Evolutionary conservation across 1,284 basidiomycete species (phyloP).

Genomic region (Marasmius oreades): DNA sequence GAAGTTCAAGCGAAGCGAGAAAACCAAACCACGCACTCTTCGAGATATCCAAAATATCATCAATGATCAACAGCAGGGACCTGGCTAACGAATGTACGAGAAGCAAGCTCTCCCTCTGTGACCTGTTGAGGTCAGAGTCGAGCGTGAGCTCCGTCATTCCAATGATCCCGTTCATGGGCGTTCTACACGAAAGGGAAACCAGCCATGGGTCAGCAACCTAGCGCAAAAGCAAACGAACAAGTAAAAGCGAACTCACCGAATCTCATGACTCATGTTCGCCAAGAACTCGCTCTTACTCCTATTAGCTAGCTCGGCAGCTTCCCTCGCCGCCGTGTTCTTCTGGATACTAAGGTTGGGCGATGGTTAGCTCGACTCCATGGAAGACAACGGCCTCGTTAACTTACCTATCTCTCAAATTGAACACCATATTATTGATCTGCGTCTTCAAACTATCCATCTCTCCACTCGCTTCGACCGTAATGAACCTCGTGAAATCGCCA

Average conservation of each 20-base stretch:
- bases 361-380: too few species aligned
- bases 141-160: constrained; percentile 99
- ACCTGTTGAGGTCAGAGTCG: constrained; percentile 86
- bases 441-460: constrained; percentile 99
- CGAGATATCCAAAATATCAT: constrained; percentile 97
- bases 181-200: constrained; percentile 46
- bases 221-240: too few species aligned
- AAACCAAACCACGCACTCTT: constrained; percentile 74
- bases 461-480: constrained; percentile 97
- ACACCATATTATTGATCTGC: constrained; percentile 97
- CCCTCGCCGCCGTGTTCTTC: constrained; percentile 97
- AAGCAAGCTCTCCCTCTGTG: constrained; percentile 92
- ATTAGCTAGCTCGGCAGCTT: constrained; percentile 96
- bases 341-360: constrained; percentile 58
- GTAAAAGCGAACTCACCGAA: constrained; percentile 54
- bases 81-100: constrained; percentile 94
- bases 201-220: too few species aligned
- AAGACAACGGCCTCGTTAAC: too few species aligned
- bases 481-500: constrained; percentile 98
- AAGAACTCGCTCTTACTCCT: constrained; percentile 97
- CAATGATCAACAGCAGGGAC: constrained; percentile 94
- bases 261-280: constrained; percentile 97
- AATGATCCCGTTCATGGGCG: constrained; percentile 99
- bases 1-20: constrained; percentile 8
- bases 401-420: constrained; percentile 83